Evolutionary conservation across 2,329 filamentous ascomycete genomes (phyloP), one percentile per base, ranked within the genome.

Genomic region (Proliferodiscus dingleyae): DNA sequence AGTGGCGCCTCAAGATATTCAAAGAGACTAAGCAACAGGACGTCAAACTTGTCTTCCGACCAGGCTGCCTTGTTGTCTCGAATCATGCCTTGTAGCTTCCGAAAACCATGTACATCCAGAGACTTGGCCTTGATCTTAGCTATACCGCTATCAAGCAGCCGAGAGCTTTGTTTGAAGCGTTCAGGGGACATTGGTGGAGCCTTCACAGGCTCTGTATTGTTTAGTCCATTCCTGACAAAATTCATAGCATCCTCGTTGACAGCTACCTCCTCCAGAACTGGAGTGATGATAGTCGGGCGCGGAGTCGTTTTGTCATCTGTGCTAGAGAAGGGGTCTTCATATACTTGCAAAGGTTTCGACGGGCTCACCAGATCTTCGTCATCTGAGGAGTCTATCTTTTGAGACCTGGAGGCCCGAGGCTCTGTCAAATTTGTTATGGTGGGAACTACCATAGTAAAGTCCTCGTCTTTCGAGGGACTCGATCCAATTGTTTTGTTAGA

Each of bases 51-150:
- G 10, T 83, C 79, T 49, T 83, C 78, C 1, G 75, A 73, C 60
- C 86, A 80, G 16, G 80, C 71, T 11, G 80, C 74, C 57, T 75
- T 76, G 60, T 74, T 78, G 47, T 85, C 82, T 52, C 84, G 81
- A 49, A 89, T 75, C 53, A 89, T 75, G 30, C 82, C 82, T 63
- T 90, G 86, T 39, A 90, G 71, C 59, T 87, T 86, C 43, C 86
- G 79, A 72, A 90, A 89, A 46, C 86, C 86, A 60, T 89, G 85
- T 3, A 87, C 85, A 60, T 90, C 87, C n/a, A 91, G 75, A 1
- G 80, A 80, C 57, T 80, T 80, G 23, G 78, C 74, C 55, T 81
- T 81, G 55, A 90, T 83, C 52, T 86, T 85, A 41, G 80, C 71
- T 54, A 90, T 86, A 40, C 84, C 87, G 56, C 85, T 89, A 24